Conservation (phyloP, 2,329 filamentous ascomycete genomes). For the Cercospora citrullina region DNA sequence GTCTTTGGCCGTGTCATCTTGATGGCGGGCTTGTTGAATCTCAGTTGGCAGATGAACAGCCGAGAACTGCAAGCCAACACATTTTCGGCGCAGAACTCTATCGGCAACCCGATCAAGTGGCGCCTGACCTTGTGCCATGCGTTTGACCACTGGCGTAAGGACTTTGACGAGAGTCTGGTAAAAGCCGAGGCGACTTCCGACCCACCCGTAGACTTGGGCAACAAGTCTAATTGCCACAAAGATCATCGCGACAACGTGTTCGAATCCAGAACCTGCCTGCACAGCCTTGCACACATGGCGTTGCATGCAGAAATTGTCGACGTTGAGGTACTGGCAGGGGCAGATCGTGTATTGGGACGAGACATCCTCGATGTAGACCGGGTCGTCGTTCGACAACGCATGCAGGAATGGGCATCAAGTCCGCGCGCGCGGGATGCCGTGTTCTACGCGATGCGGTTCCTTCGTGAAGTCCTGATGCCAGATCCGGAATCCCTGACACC, state of each 20-base stretch:
- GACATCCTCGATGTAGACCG: conserved; percentile 82
- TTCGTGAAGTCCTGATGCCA: conserved; percentile 77
- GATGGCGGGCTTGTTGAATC: conserved; percentile 89
- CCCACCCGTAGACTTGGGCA: conserved; percentile 40
- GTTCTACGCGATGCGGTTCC: conserved; percentile 86
- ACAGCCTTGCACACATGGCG: conserved; percentile 94
- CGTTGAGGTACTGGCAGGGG: conserved; percentile 91
- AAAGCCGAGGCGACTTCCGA: conserved; percentile 50
- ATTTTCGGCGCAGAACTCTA: conserved; percentile 73
- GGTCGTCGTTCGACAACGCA: conserved; percentile 73
- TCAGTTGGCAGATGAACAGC: conserved; percentile 98
- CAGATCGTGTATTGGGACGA: conserved; percentile 79
- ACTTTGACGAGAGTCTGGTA: conserved; percentile 77
- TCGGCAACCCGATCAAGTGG: conserved; percentile 91
- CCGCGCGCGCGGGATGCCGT: conserved; percentile 85
- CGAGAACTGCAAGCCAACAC: conserved; percentile 90
- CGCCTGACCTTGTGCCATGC: conserved; percentile 78
- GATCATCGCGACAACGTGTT: conserved; percentile 70
- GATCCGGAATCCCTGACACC: conserved; percentile 30
- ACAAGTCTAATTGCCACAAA: conserved; percentile 26
- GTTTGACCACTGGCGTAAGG: conserved; percentile 89
- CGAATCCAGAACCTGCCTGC: conserved; percentile 83
- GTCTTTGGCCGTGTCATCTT: conserved; percentile 89
- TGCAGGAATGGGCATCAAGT: conserved; percentile 90
- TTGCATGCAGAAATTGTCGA: conserved; percentile 98